Evolutionary conservation across 1,139 yeast species (phyloP).

Genomic region (Suhomyces coccinellae): DNA sequence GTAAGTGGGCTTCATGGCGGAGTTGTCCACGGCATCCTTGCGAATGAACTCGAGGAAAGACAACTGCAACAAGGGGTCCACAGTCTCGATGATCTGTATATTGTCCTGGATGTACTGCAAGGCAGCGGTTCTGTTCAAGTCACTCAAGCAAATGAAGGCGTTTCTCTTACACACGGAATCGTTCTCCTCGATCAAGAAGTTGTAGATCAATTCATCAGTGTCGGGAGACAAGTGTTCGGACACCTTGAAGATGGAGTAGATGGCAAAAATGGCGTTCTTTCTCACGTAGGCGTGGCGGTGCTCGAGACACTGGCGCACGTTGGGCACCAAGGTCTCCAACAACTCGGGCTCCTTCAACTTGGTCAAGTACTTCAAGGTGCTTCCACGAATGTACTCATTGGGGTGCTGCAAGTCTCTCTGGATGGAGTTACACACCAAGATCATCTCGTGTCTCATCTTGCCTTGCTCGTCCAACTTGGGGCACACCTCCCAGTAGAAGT

Average conservation of each 20-base stretch:
- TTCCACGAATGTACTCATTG: conserved; percentile 94
- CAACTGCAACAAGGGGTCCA: conserved; percentile 84
- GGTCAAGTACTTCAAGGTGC: conserved; percentile 86
- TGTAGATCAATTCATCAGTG: conserved; percentile 79
- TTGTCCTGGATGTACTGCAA: conserved; percentile 78
- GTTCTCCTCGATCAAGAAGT: conserved; percentile 75
- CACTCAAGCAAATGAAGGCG: conserved; percentile 87
- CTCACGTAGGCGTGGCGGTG: conserved; percentile 98
- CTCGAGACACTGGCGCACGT: conserved; percentile 85
- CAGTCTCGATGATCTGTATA: conserved; percentile 57
- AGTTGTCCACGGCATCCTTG: conserved; percentile 66
- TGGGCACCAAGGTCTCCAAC: conserved; percentile 92
- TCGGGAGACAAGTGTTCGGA: conserved; percentile 90
- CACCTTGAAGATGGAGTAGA: conserved; percentile 77
- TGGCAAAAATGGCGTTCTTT: conserved; percentile 93
- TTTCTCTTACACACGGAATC: conserved; percentile 96
- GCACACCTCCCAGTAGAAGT: conserved; percentile 98
- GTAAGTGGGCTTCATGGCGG: conserved; percentile 70
- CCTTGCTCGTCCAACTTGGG: conserved; percentile 89
- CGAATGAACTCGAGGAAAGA: conserved; percentile 91
- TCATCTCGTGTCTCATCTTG: conserved; percentile 96
- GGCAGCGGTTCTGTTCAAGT: conserved; percentile 82
- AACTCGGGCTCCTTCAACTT: conserved; percentile 92
- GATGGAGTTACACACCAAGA: conserved; percentile 95
- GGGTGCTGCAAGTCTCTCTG: conserved; percentile 98